These are phyloP conservation scores for Neurospora sp. DNA, from an alignment of 495 filamentous ascomycete genomes.

Conservation along the genomic window DNA sequence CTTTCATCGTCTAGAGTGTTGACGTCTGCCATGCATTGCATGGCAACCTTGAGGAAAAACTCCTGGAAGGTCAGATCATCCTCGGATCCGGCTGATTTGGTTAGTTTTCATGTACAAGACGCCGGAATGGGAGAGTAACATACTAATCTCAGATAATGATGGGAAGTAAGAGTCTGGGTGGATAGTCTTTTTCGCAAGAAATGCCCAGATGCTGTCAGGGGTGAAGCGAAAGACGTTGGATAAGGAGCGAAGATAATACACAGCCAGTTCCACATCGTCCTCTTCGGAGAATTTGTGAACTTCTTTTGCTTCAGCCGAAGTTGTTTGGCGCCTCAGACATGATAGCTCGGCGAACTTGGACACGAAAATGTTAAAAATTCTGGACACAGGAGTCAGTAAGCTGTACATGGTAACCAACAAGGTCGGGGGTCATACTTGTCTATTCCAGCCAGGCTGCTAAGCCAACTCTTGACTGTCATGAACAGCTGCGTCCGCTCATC, in stretches of 20 bases:
- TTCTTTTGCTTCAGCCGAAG: neutral
- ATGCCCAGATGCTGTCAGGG: constrained; percentile 50
- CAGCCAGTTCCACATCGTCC: constrained; percentile 63
- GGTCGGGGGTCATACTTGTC: constrained; percentile 37
- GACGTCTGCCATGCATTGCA: constrained; percentile 44
- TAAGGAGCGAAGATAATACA: constrained; percentile 69
- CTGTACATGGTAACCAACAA: neutral
- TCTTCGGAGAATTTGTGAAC: constrained; percentile 23
- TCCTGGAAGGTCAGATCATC: constrained; percentile 46
- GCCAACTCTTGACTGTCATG: constrained; percentile 69
- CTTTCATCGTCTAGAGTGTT: constrained; percentile 23
- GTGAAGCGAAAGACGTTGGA: constrained; percentile 59
- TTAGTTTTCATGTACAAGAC: constrained; percentile 8
- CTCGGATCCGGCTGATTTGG: constrained; percentile 32
- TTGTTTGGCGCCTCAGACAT: constrained; percentile 36
- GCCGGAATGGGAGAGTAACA: constrained; percentile 5
- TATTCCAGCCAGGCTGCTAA: constrained; percentile 62
- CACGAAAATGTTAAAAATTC: constrained; percentile 45
- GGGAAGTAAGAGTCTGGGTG: constrained; percentile 24
- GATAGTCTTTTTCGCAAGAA: constrained; percentile 40
- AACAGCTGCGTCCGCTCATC: constrained; percentile 66
- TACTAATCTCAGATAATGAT: constrained; percentile 35
- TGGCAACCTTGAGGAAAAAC: constrained; percentile 50
- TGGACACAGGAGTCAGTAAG: neutral
- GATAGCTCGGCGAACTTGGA: constrained; percentile 42